These are phyloP conservation scores for Isatis tinctoria DNA, from an alignment of 345 rosid species.

Conservation along the genomic window DNA sequence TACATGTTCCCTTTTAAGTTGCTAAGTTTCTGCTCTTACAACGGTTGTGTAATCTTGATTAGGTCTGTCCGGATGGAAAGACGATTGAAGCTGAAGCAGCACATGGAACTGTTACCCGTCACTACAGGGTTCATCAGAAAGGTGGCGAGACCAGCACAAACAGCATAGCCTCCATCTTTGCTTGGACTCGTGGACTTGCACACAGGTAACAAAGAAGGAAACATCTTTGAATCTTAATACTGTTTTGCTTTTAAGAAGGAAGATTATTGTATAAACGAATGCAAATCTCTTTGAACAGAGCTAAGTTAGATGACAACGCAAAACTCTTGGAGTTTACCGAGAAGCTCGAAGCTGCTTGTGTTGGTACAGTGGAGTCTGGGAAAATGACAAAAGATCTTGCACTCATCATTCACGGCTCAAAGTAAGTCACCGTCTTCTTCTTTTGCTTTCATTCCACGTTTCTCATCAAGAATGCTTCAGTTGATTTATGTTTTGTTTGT, in stretches of 20 bases:
- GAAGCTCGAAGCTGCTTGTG: constrained; percentile 93
- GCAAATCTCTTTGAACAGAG: constrained; percentile 44
- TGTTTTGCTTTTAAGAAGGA: not conserved
- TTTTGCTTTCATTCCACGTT: not conserved
- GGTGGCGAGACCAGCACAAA: constrained; percentile 99
- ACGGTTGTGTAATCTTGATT: constrained; percentile 15
- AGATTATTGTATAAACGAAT: not conserved
- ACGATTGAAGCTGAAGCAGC: constrained; percentile 99
- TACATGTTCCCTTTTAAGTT: constrained; percentile 2
- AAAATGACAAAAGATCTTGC: constrained; percentile 99
- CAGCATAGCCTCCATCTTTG: constrained; percentile 98
- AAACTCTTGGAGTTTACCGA: constrained; percentile 72
- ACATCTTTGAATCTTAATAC: not conserved
- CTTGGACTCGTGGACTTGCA: constrained; percentile 97
- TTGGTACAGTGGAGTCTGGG: constrained; percentile 84
- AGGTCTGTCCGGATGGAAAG: constrained; percentile 99
- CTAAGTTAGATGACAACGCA: constrained; percentile 83
- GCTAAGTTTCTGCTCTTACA: not conserved
- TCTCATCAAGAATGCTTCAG: not conserved
- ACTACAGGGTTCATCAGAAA: constrained; percentile 96
- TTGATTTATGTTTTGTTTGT: not conserved
- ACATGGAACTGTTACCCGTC: constrained; percentile 95
- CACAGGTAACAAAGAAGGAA: constrained; percentile 59
- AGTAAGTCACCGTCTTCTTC: constrained; percentile 33
- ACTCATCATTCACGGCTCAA: constrained; percentile 75